A percentile compares a stretch with the other conserved stretches of the same genome.
Evolutionary conservation across 23 red algal species (phyloP).

Genomic region (Gracilaria domingensis): DNA sequence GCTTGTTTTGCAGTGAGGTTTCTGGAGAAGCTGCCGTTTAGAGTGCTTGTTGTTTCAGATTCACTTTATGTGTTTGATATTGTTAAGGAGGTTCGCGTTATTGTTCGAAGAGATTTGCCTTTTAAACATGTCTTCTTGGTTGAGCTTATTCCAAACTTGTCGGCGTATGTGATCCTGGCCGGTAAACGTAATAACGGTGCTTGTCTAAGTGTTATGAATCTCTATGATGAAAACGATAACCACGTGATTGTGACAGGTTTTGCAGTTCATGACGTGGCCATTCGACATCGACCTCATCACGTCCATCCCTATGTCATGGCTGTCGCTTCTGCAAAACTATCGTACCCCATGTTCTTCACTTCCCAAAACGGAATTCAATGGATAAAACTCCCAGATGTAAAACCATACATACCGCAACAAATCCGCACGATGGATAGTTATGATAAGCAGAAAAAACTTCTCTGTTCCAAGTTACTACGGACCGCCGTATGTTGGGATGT

Average conservation of each 20-base stretch:
- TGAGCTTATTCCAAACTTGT: slow-evolving; percentile 5
- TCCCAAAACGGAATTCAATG: slow-evolving; percentile 5
- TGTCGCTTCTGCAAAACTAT: not conserved
- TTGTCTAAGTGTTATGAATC: slow-evolving; percentile 2
- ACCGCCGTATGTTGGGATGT: slow-evolving; percentile 17
- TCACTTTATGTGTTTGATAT: slow-evolving; percentile 4
- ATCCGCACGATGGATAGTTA: slow-evolving; percentile 5
- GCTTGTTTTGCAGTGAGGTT: slow-evolving; percentile 5
- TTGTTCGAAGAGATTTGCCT: not conserved
- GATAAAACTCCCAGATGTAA: not conserved
- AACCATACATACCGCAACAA: slow-evolving; percentile 3
- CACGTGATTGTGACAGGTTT: not conserved
- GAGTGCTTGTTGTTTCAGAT: slow-evolving; percentile 6
- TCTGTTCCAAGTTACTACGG: slow-evolving; percentile 2
- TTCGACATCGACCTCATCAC: not conserved
- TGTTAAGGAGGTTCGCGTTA: not conserved
- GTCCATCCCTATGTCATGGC: slow-evolving; percentile 8
- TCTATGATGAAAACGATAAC: not conserved
- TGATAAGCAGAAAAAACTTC: slow-evolving; percentile 1
- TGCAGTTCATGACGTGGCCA: slow-evolving; percentile 10
- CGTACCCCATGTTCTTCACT: slow-evolving; percentile 16
- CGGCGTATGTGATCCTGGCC: not conserved
- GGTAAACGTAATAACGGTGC: not conserved
- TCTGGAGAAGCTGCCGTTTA: not conserved
- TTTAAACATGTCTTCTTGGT: slow-evolving; percentile 14